Evolutionary conservation across 306 rosid genomes (phyloP), one percentile per base, ranked within the genome.

Genomic region (Vigna mungo): DNA sequence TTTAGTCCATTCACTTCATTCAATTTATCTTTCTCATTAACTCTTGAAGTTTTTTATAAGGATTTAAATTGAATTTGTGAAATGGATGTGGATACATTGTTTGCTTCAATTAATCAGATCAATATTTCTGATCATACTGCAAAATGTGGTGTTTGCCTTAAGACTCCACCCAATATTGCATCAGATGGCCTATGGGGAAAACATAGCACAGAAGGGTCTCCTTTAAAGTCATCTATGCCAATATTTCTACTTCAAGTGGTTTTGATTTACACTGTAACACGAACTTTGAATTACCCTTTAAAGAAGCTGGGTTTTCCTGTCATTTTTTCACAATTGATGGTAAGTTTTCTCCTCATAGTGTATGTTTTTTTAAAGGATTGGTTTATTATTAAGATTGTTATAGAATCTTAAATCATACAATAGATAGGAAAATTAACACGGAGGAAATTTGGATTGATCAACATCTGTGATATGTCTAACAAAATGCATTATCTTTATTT

Each of bases 311-410:
- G 89, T n/a, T n/a, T 90, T 44, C 85, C 97, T 47, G 48, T 46
- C 60, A 14, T 87, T 60, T 14, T 87, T 78, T 58, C 88, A 4
- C 91, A 89, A 66, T 73, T 92, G 54, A 55, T 87, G 70, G 93
- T 89, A 84, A 30, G 83, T 75, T 13, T 3, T 21, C 59, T 54
- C 16, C 32, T 7, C 7, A 7, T 7, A 60, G 13, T 15, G 17
- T 27, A 61, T 16, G 27, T 27, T 4, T 16, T n/a, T n/a, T n/a
- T n/a, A n/a, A n/a, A n/a, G n/a, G n/a, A n/a, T n/a, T 34, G 8
- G 9, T 36, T n/a, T n/a, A 46, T 21, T 46, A 25, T 48, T 18
- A 46, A 67, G 53, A 67, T 34, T 3, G 23, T 16, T 66, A 23
- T 46, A 15, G 25, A 25, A 67, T 67, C 54, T 44, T 23, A 67